A percentile compares a stretch with the other conserved stretches of the same genome.
Conservation (phyloP, 306 rosid genomes). For the Rosa multiflora region DNA sequence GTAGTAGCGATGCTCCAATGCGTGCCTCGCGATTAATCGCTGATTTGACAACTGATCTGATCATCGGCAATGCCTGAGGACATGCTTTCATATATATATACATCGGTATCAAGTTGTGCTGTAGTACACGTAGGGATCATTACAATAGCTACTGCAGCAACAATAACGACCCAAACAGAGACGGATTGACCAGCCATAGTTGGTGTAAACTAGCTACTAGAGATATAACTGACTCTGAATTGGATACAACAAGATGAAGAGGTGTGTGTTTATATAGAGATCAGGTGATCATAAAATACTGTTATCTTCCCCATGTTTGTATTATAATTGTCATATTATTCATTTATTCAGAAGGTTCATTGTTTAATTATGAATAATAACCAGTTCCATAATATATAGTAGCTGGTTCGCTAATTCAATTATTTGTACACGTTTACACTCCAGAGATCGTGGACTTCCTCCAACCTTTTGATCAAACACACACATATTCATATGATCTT, state of each 20-base stretch:
- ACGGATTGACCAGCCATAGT: neutral
- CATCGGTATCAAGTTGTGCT: conserved; percentile 23
- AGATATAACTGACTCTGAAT: neutral
- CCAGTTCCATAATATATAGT: neutral
- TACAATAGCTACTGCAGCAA: conserved; percentile 1
- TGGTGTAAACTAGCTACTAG: neutral
- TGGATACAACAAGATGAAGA: conserved; percentile 1
- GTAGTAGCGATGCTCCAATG: conserved; percentile 85
- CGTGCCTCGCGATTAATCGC: conserved; percentile 39
- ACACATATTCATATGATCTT: too few species aligned
- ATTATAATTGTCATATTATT: neutral
- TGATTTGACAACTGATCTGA: conserved; percentile 1
- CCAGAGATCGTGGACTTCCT: neutral
- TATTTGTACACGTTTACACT: neutral
- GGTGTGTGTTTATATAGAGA: neutral
- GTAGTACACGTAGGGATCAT: neutral
- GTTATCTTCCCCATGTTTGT: neutral
- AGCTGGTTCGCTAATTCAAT: neutral
- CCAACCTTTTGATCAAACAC: neutral
- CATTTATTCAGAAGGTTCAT: neutral
- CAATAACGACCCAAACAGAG: neutral
- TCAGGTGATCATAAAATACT: neutral
- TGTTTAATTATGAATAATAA: neutral
- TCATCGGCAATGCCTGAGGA: conserved; percentile 23
- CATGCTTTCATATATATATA: conserved; percentile 16